A percentile compares a stretch with the other conserved stretches of the same genome.
phyloP scores from a whole-genome alignment of 805 yeast species.

The Pichia cabralensis region DNA sequence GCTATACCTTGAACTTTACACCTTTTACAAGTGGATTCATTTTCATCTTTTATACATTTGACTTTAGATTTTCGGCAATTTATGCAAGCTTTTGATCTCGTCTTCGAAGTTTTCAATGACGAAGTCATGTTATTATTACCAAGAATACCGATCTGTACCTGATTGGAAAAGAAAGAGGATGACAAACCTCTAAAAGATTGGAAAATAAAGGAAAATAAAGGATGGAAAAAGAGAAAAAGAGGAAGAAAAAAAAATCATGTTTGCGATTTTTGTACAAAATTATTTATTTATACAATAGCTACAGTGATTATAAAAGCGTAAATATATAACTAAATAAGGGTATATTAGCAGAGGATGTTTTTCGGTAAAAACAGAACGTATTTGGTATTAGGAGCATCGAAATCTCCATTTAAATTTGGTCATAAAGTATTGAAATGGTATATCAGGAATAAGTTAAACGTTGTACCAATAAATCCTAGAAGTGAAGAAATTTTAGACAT shows the following conservation, averaged over 20 bases:
- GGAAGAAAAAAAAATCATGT: neutral
- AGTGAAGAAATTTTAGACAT: conserved; percentile 29
- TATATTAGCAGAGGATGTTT: conserved; percentile 5
- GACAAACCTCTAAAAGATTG: too few species aligned
- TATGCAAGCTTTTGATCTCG: conserved; percentile 43
- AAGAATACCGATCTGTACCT: too few species aligned
- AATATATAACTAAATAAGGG: conserved; percentile 17
- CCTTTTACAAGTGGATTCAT: conserved; percentile 44
- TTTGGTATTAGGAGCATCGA: conserved; percentile 60
- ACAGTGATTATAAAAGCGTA: too few species aligned
- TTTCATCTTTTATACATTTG: conserved; percentile 38
- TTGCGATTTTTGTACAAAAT: too few species aligned
- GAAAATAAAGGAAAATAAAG: neutral
- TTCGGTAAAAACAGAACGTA: conserved; percentile 9
- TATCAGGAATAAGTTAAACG: conserved; percentile 42
- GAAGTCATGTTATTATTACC: too few species aligned
- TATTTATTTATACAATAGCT: too few species aligned
- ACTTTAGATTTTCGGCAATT: conserved; percentile 55
- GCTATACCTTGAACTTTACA: conserved; percentile 42
- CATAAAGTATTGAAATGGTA: conserved; percentile 66
- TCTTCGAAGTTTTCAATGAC: too few species aligned
- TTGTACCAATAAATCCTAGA: conserved; percentile 56
- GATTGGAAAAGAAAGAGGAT: too few species aligned
- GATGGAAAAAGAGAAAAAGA: neutral
- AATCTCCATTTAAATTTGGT: conserved; percentile 57